Evolutionary conservation across 2,329 filamentous ascomycete species (phyloP).

Genomic region (Aspergillus ibericus): DNA sequence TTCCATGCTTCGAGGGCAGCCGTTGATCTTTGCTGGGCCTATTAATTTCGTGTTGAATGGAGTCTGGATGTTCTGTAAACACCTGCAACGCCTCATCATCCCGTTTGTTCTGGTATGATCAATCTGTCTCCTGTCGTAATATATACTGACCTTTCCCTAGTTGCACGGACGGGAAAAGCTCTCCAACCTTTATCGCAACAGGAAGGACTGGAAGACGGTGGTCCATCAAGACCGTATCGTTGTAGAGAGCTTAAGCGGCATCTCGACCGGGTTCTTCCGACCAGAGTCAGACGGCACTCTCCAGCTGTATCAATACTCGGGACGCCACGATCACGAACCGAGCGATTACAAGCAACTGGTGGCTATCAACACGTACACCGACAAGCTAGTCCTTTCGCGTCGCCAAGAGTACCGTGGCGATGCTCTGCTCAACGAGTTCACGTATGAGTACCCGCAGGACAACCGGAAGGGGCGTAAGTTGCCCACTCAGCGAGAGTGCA

Average conservation of each 20-base stretch:
- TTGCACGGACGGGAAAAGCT: slow-evolving; percentile 50
- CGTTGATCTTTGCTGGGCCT: slow-evolving; percentile 34
- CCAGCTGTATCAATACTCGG: slow-evolving; percentile 41
- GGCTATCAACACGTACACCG: slow-evolving; percentile 49
- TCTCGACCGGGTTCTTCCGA: slow-evolving; percentile 50
- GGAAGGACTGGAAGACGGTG: slow-evolving; percentile 42
- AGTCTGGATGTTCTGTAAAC: slow-evolving; percentile 49
- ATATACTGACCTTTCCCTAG: background rate
- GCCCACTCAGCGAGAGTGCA: slow-evolving; percentile 47
- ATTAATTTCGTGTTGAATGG: slow-evolving; percentile 42
- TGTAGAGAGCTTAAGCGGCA: slow-evolving; percentile 48
- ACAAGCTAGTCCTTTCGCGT: slow-evolving; percentile 44
- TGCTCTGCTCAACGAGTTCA: slow-evolving; percentile 45
- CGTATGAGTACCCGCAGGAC: slow-evolving; percentile 43
- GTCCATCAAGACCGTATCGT: slow-evolving; percentile 47
- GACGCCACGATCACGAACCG: slow-evolving; percentile 47
- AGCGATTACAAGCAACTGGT: slow-evolving; percentile 40
- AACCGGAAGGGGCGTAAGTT: slow-evolving; percentile 28
- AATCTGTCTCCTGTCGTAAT: background rate
- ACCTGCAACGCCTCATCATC: slow-evolving; percentile 44
- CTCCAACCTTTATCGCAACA: slow-evolving; percentile 14
- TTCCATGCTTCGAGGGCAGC: slow-evolving; percentile 39
- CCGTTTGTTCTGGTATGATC: slow-evolving; percentile 42
- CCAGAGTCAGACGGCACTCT: slow-evolving; percentile 34
- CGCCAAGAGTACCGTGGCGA: slow-evolving; percentile 48